Evolutionary conservation across 176 grass and related monocot genomes (phyloP), one percentile per base, ranked within the genome.

Genomic region (Musa acuminata): DNA sequence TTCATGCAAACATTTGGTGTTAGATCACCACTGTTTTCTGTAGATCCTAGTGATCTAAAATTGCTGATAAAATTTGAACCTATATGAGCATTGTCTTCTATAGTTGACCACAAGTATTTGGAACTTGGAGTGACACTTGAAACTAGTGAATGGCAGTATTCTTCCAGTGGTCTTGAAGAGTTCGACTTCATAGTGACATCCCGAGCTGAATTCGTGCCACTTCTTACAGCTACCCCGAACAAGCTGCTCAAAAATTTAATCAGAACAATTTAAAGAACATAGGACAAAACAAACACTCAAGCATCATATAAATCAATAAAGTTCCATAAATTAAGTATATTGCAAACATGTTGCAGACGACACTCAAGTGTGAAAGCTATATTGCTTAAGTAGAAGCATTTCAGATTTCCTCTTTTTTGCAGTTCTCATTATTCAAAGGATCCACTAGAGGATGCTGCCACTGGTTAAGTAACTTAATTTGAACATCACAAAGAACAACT

Each of bases 131-230:
- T 63, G 0, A 55, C 22, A 78, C 9, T 78, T 76, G 79, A 91
- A 21, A 73, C 72, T 67, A 84, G 35, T 65, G 78, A 72, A 51
- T 53, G 51, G 24, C 54, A 66, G 62, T 1, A 63, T 67, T 69
- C 72, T 64, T 23, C 82, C 22, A 67, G 22, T 77, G 65, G 51
- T 62, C 74, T 53, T 76, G 70, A 81, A 67, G 82, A 83, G 63
- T 51, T 74, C 17, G 26, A 8, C n/a, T 2, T 59, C 43, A 54
- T 68, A 66, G 29, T 55, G 11, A 19, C 29, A 29, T 27, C 50
- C 82, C 49, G 53, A 77, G 35, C 57, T 62, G 29, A 8, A 72
- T 73, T 35, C 17, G 8, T 64, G 73, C 51, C 71, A 52, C 53
- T 69, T 80, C 64, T 16, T 43, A 17, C 29, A 49, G 27, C 1